Base-by-base conservation (phyloP, 306 rosid species). In the Malus orientalis region DNA sequence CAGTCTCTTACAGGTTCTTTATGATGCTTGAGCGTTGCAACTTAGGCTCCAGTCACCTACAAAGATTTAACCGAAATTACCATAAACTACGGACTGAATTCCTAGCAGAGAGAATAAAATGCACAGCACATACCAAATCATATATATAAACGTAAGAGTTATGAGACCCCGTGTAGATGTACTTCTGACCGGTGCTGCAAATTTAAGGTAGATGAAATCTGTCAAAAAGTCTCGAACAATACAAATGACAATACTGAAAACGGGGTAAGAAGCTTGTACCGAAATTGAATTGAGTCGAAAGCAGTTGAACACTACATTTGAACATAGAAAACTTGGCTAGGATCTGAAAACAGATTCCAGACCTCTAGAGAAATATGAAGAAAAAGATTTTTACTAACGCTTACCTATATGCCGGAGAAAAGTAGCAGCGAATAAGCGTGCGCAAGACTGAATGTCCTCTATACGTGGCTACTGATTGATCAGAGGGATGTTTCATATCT, bases 171-270 rank as follows among this genome's bases (percentile, higher is more conserved):
- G 97, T 92, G 86, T 90, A 95, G 72, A 95, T 95, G 91, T 89
- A 95, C 86, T 95, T 92, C 79, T 89, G 98, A 70, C 97, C 98
- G 8, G 97, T 95, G 91, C 97, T 95, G 97, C 92, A 86, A 86
- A 49, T 40, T 66, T 67, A 6, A 80, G 55, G 69, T 11, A 64
- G 62, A 51, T 42, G 25, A 53, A 55, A 44, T 73, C 42, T 30
- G 16, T 81, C 30, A 51, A 13, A 8, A 12, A 60, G 63, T 54
- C 6, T 30, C n/a, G 1, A 30, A 62, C 42, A 36, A 36, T 6
- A 72, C 23, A 30, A 72, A 67, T 33, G 67, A 65, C 22, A 60
- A 2, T 16, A 18, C 38, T 8, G 64, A 8, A 62, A 59, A 76
- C 4, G 3, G 1, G 54, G 47, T 23, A 29, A 54, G 40, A 44